phyloP scores from a whole-genome alignment of 345 rosid species.

The Brassica carinata region DNA sequence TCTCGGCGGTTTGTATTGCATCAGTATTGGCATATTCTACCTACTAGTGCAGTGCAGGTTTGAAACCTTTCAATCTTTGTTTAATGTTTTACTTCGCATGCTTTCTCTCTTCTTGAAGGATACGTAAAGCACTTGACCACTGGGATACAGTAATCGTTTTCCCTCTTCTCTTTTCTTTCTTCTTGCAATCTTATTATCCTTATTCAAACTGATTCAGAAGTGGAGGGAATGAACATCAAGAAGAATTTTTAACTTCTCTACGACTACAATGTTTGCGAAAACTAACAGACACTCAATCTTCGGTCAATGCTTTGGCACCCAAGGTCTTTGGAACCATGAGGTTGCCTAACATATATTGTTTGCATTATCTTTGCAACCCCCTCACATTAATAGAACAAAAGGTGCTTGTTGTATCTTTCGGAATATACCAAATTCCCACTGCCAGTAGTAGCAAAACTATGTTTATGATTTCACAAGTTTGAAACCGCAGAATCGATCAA shows the following conservation, averaged over 20 bases:
- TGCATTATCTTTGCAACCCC: constrained; percentile 20
- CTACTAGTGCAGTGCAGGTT: constrained; percentile 91
- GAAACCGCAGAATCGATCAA: background rate
- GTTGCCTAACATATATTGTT: constrained; percentile 23
- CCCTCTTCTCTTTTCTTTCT: background rate
- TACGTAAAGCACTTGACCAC: constrained; percentile 64
- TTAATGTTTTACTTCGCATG: background rate
- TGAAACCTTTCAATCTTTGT: constrained; percentile 27
- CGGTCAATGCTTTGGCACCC: constrained; percentile 43
- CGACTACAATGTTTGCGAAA: constrained; percentile 81
- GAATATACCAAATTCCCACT: constrained; percentile 29
- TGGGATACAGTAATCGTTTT: constrained; percentile 75
- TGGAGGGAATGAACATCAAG: constrained; percentile 61
- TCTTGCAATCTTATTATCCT: constrained; percentile 8
- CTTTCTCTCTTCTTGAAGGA: background rate
- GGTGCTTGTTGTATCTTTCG: constrained; percentile 28
- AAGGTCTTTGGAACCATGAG: background rate
- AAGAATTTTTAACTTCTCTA: constrained; percentile 59
- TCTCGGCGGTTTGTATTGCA: constrained; percentile 66
- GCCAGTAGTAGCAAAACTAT: constrained; percentile 14
- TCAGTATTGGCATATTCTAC: constrained; percentile 84
- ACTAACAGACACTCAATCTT: constrained; percentile 55
- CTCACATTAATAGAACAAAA: constrained; percentile 21
- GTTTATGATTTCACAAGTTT: constrained; percentile 2
- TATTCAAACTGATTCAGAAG: constrained; percentile 60